Evolutionary conservation across 2,329 filamentous ascomycete genomes (phyloP), one percentile per base, ranked within the genome.

Genomic region (Ilyonectria robusta): DNA sequence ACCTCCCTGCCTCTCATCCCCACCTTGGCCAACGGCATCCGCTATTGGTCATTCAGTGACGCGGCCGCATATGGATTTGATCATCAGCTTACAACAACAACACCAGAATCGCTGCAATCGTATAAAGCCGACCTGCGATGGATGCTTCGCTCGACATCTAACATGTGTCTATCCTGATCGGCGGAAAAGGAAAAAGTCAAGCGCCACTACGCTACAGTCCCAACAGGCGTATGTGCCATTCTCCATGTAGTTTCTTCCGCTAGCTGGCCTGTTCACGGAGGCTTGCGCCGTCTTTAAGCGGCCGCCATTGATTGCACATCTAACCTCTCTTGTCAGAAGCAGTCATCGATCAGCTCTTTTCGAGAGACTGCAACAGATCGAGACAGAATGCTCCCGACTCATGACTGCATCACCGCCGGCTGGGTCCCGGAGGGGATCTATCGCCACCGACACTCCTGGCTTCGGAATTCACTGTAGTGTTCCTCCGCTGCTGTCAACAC

Each of bases 21-120:
- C 26, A 26, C 26, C 26, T 26, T 26, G 26, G 17, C 2, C 37
- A 15, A 13, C 37, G 37, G 37, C 37, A 26, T 26, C 37, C 1
- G 17, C 37, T 17, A 40, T 40, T 40, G 11, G 13, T 40, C 15
- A 5, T 40, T 15, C 37, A 13, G 37, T 40, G 13, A 17, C 6
- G 17, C 13, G 17, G 37, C 26, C 26, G 26, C 4, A 26, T 26
- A 1, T 26, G 26, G 5, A 26, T 26, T 26, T 6, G 26, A 26
- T 26, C 26, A 26, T 40, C 37, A 15, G 37, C 37, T 40, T 40
- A 40, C 11, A 13, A 40, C 5, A 13, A 40, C 5, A 6, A 58
- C 15, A 17, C 40, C 17, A 60, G 58, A 60, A n/a, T 33, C 58
- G 58, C 15, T 60, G 58, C 8, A 51, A 60, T 31, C 33, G 58